phyloP scores from a whole-genome alignment of 805 yeast genomes.

The Kodamaea jinghongensis region DNA sequence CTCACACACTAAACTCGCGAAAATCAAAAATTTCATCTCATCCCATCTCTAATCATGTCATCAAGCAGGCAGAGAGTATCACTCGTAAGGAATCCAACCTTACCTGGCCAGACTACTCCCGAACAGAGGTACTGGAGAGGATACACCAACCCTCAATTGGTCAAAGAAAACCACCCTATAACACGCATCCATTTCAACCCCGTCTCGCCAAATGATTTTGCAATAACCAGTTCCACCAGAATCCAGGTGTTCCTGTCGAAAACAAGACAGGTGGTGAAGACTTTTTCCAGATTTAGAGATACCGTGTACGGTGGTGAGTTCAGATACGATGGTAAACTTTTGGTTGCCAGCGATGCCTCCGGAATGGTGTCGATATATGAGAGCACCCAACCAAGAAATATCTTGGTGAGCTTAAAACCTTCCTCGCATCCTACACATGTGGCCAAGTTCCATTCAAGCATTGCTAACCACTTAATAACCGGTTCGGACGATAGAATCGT shows the following conservation, averaged over 20 bases:
- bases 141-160: slow-evolving; percentile 77
- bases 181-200: slow-evolving; percentile 88
- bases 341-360: slow-evolving; percentile 93
- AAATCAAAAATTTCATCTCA: slow-evolving; percentile 4
- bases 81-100: slow-evolving; percentile 66
- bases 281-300: slow-evolving; percentile 85
- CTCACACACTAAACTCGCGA: no score
- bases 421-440: slow-evolving; percentile 89
- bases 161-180: slow-evolving; percentile 91
- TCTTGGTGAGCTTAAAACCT: slow-evolving; percentile 78
- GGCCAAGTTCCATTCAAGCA: slow-evolving; percentile 82
- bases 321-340: slow-evolving; percentile 83
- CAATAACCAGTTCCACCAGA: slow-evolving; percentile 86
- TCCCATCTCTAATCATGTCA: slow-evolving; percentile 52
- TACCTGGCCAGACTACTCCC: slow-evolving; percentile 83
- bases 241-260: slow-evolving; percentile 92
- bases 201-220: slow-evolving; percentile 82
- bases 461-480: slow-evolving; percentile 71
- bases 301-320: slow-evolving; percentile 90
- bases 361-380: slow-evolving; percentile 92
- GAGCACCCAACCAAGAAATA: slow-evolving; percentile 71
- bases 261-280: slow-evolving; percentile 86
- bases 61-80: slow-evolving; percentile 63
- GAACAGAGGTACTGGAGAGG: slow-evolving; percentile 95
- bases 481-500: slow-evolving; percentile 91